Evolutionary conservation across 2,329 filamentous ascomycete species (phyloP), one percentile per base, ranked within the genome.

Genomic region (Penicillium olsonii): DNA sequence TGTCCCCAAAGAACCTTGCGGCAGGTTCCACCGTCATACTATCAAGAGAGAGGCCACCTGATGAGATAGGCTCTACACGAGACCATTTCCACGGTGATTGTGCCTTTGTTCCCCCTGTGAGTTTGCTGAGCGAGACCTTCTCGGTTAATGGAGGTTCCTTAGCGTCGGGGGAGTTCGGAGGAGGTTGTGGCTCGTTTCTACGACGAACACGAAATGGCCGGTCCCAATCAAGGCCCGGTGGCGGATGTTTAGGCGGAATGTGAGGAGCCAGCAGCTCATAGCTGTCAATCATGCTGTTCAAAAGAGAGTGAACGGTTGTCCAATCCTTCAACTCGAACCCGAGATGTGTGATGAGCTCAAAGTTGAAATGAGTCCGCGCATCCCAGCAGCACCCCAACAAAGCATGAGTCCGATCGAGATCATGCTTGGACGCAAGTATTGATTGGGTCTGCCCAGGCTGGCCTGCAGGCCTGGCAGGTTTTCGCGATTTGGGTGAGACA

Each of bases 261-360:
- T 51, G 55, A 31, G 58, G 50, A 42, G 40, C 39, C 37, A 68
- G 50, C 22, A 53, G 46, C 27, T 71, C 65, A 27, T 68, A 61
- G 10, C 64, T 62, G 54, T 74, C 71, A 29, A 77, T 60, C 47
- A 77, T 56, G 40, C 60, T 64, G 46, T 63, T 67, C 17, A 74
- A 58, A 9, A 76, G 56, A 39, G 64, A 61, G 45, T 73, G 55
- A 22, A 74, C 73, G 14, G 67, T 69, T 44, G 69, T 55, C 71
- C 74, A 74, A 52, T 73, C 68, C 20, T 68, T 64, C 50, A 69
- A 55, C 15, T 63, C 58, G 37, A 74, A 68, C 1, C 71, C 73
- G 42, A 77, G 56, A 52, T 73, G 67, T 10, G 60, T 58, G 33
- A 77, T 52, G 27, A 76, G 57, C 57, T 77, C 69, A 9, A 71